A percentile compares a stretch with the other conserved stretches of the same genome.
These are phyloP conservation scores for Candida glucosophila DNA, from an alignment of 1,139 yeast genomes.

Conservation along the genomic window DNA sequence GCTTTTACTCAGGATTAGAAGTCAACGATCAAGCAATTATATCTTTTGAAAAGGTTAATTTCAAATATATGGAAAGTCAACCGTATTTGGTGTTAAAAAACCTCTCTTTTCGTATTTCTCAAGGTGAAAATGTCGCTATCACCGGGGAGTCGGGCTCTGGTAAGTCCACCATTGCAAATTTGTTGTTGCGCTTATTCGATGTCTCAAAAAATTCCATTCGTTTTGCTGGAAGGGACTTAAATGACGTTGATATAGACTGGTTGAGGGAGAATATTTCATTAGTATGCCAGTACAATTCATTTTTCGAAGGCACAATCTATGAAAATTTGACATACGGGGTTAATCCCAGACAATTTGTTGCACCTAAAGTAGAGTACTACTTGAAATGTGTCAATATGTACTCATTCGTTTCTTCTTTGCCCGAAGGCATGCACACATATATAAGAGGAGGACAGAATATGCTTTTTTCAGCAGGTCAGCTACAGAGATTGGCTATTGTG, in stretches of 20 bases:
- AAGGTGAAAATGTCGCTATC: constrained; percentile 49
- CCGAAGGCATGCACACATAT: constrained; percentile 48
- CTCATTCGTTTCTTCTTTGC: constrained; percentile 42
- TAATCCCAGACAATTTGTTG: constrained; percentile 13
- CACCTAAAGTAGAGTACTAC: constrained; percentile 29
- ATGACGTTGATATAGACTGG: constrained; percentile 35
- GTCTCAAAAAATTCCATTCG: constrained; percentile 23
- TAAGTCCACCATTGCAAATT: constrained; percentile 56
- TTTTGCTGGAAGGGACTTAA: constrained; percentile 35
- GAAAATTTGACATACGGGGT: constrained; percentile 64
- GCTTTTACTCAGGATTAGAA: constrained; percentile 6
- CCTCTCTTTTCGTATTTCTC: constrained; percentile 30
- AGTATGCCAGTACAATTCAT: constrained; percentile 60
- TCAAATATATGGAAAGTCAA: constrained; percentile 32
- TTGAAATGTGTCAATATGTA: constrained; percentile 41
- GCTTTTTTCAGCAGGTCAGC: constrained; percentile 70
- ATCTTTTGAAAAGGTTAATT: constrained; percentile 33
- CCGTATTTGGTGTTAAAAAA: constrained; percentile 20
- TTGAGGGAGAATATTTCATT: constrained; percentile 48
- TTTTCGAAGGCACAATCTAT: constrained; percentile 58
- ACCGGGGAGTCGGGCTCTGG: constrained; percentile 80
- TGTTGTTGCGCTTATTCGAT: constrained; percentile 46
- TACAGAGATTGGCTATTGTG: constrained; percentile 68
- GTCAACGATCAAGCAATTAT: constrained; percentile 21
- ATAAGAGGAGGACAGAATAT: constrained; percentile 43